Base-by-base conservation (phyloP, 2,329 filamentous ascomycete genomes). In the Leptographium galeiforme region DNA sequence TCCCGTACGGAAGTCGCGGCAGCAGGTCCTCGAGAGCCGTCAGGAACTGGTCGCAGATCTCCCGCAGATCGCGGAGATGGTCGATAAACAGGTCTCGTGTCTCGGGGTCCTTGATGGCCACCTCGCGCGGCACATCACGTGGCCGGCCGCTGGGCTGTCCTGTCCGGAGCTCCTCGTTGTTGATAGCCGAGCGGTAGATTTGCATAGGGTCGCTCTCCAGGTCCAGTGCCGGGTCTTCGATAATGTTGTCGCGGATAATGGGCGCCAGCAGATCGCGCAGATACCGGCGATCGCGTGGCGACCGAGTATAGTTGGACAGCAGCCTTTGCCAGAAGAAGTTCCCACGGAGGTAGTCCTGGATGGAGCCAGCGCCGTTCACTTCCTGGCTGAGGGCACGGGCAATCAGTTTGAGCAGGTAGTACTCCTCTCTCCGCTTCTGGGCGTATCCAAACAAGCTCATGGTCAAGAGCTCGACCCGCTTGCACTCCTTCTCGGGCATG, bases 381-480 rank as follows among this genome's bases (percentile, higher is more conserved):
- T 96, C 91, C 66, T 97, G 90, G 56, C 83, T 82, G 51, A 91
- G 84, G 2, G 90, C 90, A 51, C 86, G 78, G 16, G 84, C 76
- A 54, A 98, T 83, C 25, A 97, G 75, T 69, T 95, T 96, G 56
- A 98, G 73, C 6, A 98, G 76, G 67, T 96, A 95, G 70, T 97
- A 98, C 65, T 98, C 93, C 67, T 98, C 93, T 64, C 93, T 78
- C 58, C 90, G 81, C 73, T 97, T 98, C 67, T 98, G 93, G 1
- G 93, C 91, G 64, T 97, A 95, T 25, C 93, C 94, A 63, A 97
- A 98, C 38, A 97, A 75, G 11, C 89, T 88, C 89, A 98, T 96
- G 69, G 95, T 88, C 57, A 98, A 73, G 57, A 93, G 86, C 67
- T 96, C 91, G 53, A 95, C 86, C 50, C 89, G 82, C 70, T 95